Conservation (phyloP, 78 protist species). For the Dictyostelium discoideum region dicty_2.7 NC_007089.4:2456001-2456500, state of each 20-base stretch:
- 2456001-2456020: background rate
- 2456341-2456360: background rate
- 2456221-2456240: background rate
- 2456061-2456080: conserved; percentile 45
- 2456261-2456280: conserved; percentile 8
- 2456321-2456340: background rate
- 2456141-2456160: conserved; percentile 16
- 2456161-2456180: conserved; percentile 36
- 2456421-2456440: conserved; percentile 59
- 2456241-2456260: background rate
- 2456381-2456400: background rate
- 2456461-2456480: background rate
- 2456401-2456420: background rate
- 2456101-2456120: conserved; percentile 20
- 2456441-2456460: conserved; percentile 4
- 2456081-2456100: conserved; percentile 38
- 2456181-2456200: conserved; percentile 46
- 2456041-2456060: conserved; percentile 5
- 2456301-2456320: conserved; percentile 25
- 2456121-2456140: background rate
- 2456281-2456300: background rate
- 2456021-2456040: background rate
- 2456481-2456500: background rate
- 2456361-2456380: background rate
- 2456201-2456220: conserved; percentile 34